Evolutionary conservation across 768 basidiomycete genomes (phyloP).

Genomic region (Strobilomyces dryophilus): DNA sequence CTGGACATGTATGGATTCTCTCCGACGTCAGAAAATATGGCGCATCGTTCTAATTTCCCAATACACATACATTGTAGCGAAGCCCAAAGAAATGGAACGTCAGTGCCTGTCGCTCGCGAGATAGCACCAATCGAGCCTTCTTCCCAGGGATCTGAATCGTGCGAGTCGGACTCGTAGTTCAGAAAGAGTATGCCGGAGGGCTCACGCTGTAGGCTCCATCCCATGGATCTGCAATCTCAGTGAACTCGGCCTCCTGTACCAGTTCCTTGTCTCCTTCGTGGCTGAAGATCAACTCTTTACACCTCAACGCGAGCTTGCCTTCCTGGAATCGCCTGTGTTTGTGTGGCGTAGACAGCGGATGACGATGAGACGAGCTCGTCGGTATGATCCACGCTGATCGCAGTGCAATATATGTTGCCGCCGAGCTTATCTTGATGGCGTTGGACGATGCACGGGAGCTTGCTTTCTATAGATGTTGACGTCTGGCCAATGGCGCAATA

Average conservation of each 20-base stretch:
- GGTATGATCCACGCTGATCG: background rate
- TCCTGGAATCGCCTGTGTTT: background rate
- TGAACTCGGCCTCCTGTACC: background rate
- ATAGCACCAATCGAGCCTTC: no score
- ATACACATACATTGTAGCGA: no score
- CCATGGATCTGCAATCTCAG: background rate
- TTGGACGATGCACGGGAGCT: background rate
- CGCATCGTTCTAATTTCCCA: no score
- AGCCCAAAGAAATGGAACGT: no score
- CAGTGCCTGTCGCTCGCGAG: no score
- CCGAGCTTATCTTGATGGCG: background rate
- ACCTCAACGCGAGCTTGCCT: background rate
- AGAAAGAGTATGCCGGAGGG: no score
- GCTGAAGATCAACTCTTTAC: background rate
- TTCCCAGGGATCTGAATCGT: no score
- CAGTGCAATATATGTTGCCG: background rate
- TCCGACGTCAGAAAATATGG: no score
- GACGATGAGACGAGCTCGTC: background rate
- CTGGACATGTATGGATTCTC: no score
- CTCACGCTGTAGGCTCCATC: background rate
- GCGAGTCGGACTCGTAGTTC: no score
- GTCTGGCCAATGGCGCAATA: slow-evolving; percentile 5
- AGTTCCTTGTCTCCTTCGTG: slow-evolving; percentile 3
- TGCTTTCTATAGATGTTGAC: slow-evolving; percentile 3
- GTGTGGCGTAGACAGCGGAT: background rate